Conservation (phyloP, 2,329 filamentous ascomycete genomes). For the Orbilia blumenaviensis region DNA sequence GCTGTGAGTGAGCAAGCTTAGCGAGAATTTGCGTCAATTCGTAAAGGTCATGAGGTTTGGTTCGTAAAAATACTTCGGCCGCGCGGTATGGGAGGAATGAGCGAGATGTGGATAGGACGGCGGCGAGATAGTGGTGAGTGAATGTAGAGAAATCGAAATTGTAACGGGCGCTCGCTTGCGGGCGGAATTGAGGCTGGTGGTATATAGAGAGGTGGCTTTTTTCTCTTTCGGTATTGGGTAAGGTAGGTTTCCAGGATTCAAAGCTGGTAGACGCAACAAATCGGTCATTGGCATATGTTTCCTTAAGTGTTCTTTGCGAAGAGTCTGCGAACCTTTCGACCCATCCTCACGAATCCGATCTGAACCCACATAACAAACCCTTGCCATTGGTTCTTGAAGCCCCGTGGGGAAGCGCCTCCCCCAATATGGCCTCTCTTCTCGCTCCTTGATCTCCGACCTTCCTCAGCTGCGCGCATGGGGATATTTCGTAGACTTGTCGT, state of each 20-base stretch:
- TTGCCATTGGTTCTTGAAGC: conserved; percentile 51
- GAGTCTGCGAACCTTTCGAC: conserved; percentile 54
- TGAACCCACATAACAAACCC: conserved; percentile 53
- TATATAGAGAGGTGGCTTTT: neutral
- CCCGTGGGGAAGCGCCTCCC: neutral
- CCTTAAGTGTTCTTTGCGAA: conserved; percentile 40
- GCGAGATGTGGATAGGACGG: neutral
- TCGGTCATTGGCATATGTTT: conserved; percentile 35
- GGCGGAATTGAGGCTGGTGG: neutral
- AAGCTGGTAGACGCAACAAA: conserved; percentile 43
- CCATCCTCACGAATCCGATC: conserved; percentile 50
- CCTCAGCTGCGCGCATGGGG: conserved; percentile 36
- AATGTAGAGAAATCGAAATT: neutral
- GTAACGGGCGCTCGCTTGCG: neutral
- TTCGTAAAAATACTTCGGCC: neutral
- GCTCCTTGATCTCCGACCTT: conserved; percentile 32
- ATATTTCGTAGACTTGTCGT: conserved; percentile 32
- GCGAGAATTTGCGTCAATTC: conserved; percentile 18
- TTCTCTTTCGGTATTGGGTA: neutral
- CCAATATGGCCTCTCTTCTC: conserved; percentile 26
- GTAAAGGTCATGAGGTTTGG: neutral
- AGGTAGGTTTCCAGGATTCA: conserved; percentile 6
- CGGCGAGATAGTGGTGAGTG: neutral
- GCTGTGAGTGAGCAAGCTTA: neutral
- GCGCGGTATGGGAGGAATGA: neutral